Evolutionary conservation across 257 asterid species (phyloP).

Genomic region (Solanum sitiens): DNA sequence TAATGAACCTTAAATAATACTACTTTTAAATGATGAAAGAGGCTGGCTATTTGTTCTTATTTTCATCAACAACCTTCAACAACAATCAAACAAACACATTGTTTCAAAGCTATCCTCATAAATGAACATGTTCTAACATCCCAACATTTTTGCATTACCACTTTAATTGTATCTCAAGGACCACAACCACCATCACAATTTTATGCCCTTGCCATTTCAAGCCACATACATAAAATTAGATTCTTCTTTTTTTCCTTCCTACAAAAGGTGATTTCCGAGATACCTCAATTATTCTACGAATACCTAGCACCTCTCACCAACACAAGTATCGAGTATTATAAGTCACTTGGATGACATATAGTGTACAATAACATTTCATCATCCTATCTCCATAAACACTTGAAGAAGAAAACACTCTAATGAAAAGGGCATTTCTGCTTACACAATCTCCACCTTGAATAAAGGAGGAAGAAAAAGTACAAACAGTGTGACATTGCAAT

Average conservation of each 20-base stretch:
- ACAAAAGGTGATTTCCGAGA: background rate
- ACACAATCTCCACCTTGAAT: background rate
- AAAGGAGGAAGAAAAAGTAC: background rate
- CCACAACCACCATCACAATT: background rate
- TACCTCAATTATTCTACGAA: background rate
- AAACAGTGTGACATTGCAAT: background rate
- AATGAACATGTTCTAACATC: background rate
- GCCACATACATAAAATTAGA: background rate
- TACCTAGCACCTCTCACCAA: background rate
- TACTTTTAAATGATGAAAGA: background rate
- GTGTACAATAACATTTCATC: background rate
- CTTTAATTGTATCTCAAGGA: background rate
- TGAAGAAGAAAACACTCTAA: background rate
- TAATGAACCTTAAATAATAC: background rate
- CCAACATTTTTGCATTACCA: background rate
- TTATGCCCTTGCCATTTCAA: background rate
- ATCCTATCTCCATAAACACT: background rate
- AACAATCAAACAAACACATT: background rate
- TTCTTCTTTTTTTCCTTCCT: background rate
- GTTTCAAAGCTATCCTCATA: background rate
- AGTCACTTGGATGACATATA: background rate
- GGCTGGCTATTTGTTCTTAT: background rate
- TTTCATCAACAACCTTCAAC: constrained; percentile 15
- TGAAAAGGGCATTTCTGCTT: background rate
- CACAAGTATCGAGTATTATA: background rate